Percentiles rank a stretch among this genome's conserved stretches.
These are phyloP conservation scores for Cantharellus cinnabarinus DNA, from an alignment of 768 basidiomycete genomes.

Conservation along the genomic window DNA sequence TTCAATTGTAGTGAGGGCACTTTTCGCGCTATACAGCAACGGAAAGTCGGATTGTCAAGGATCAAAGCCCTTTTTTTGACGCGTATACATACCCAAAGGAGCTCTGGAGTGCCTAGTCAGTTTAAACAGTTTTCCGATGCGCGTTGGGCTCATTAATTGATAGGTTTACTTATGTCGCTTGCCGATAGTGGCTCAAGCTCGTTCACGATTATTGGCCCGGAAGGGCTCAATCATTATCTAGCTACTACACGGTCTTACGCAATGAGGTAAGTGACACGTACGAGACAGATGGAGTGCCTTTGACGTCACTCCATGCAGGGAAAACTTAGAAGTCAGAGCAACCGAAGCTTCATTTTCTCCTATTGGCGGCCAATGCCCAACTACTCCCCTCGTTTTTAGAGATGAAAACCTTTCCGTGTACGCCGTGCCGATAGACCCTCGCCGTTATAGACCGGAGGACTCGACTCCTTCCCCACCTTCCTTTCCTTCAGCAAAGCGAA, in stretches of 20 bases:
- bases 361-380: slow-evolving; percentile 6
- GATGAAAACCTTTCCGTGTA: slow-evolving; percentile 50
- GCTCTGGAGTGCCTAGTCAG: slow-evolving; percentile 56
- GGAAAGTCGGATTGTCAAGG: slow-evolving; percentile 41
- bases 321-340: slow-evolving; percentile 27
- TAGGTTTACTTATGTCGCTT: slow-evolving; percentile 60
- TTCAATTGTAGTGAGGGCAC: slow-evolving; percentile 79
- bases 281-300: background rate
- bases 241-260: slow-evolving; percentile 51
- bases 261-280: slow-evolving; percentile 29
- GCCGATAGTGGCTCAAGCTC: slow-evolving; percentile 46
- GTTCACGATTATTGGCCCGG: slow-evolving; percentile 49
- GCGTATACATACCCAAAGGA: slow-evolving; percentile 36
- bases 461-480: background rate
- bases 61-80: slow-evolving; percentile 56
- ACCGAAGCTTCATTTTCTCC: slow-evolving; percentile 22
- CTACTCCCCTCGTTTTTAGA: slow-evolving; percentile 21
- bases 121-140: background rate
- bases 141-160: slow-evolving; percentile 15
- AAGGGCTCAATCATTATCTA: slow-evolving; percentile 46
- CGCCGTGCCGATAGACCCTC: slow-evolving; percentile 26
- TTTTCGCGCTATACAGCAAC: slow-evolving; percentile 52
- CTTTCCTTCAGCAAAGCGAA: slow-evolving; percentile 10
- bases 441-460: slow-evolving; percentile 1
- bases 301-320: slow-evolving; percentile 18